A percentile compares a stretch with the other conserved stretches of the same genome.
Conservation (phyloP, 495 filamentous ascomycete species). For the Aspergillus mulundensis region DNA sequence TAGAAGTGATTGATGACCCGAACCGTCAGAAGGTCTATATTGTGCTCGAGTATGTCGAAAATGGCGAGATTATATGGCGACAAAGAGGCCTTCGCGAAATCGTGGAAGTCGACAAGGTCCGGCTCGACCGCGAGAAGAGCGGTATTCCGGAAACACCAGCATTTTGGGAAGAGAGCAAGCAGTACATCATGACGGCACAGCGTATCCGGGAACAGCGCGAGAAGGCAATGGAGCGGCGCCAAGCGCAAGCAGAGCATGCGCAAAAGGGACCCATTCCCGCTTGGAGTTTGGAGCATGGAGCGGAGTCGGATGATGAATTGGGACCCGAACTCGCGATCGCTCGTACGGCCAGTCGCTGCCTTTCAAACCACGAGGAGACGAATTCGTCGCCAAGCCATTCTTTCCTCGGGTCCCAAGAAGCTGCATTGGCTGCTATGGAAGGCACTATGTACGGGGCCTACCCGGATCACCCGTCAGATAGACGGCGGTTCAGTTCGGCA, state of each 20-base stretch:
- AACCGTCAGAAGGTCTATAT: conserved; percentile 96
- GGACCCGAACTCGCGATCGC: conserved; percentile 33
- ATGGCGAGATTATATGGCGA: conserved; percentile 91
- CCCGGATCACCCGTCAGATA: conserved; percentile 49
- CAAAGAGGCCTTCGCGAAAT: conserved; percentile 77
- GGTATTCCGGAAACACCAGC: conserved; percentile 52
- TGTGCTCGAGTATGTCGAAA: conserved; percentile 88
- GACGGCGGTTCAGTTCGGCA: conserved; percentile 43
- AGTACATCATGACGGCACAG: conserved; percentile 54
- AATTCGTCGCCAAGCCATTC: conserved; percentile 41
- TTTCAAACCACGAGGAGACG: conserved; percentile 25
- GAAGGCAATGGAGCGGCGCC: conserved; percentile 48
- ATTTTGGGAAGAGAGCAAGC: conserved; percentile 57
- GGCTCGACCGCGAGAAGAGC: conserved; percentile 66
- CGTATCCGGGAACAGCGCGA: conserved; percentile 55
- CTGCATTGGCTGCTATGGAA: conserved; percentile 52
- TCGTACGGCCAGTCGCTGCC: conserved; percentile 34
- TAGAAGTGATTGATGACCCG: conserved; percentile 97
- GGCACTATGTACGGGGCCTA: conserved; percentile 74
- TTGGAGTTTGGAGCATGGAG: conserved; percentile 82
- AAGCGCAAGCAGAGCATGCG: conserved; percentile 45
- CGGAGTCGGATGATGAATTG: conserved; percentile 54
- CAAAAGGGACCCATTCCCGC: conserved; percentile 43
- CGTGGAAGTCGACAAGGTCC: conserved; percentile 72
- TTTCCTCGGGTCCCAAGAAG: conserved; percentile 43